phyloP scores from a whole-genome alignment of 805 yeast species.

The Starmerella bombi region DNA sequence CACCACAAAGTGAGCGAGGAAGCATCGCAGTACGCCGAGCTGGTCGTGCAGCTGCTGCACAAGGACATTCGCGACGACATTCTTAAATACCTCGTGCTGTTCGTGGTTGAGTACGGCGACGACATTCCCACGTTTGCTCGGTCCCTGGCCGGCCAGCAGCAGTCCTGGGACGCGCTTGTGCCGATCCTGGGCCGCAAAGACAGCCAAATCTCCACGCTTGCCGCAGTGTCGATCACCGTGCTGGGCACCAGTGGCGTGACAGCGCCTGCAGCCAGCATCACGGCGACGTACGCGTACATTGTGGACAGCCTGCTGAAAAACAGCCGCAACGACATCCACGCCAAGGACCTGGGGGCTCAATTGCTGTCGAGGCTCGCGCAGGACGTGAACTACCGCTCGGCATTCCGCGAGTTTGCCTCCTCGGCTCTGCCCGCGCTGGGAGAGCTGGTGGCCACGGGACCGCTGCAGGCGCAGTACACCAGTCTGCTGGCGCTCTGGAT shows the following conservation, averaged over 20 bases:
- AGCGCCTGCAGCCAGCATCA: slow-evolving; percentile 30
- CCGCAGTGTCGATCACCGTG: slow-evolving; percentile 41
- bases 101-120: slow-evolving; percentile 41
- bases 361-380: slow-evolving; percentile 48
- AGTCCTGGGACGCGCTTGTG: slow-evolving; percentile 32
- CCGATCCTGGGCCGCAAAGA: slow-evolving; percentile 42
- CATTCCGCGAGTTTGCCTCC: slow-evolving; percentile 36
- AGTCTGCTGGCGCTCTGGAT: slow-evolving; percentile 72
- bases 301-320: slow-evolving; percentile 26
- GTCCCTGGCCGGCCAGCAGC: slow-evolving; percentile 34
- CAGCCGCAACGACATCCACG: slow-evolving; percentile 31
- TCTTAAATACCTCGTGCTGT: slow-evolving; percentile 48
- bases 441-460: slow-evolving; percentile 31
- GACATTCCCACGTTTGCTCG: slow-evolving; percentile 23
- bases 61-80: slow-evolving; percentile 49
- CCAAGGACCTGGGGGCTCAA: slow-evolving; percentile 52
- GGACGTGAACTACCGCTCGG: slow-evolving; percentile 38
- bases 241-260: slow-evolving; percentile 26
- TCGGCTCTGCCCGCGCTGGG: slow-evolving; percentile 39
- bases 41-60: slow-evolving; percentile 42
- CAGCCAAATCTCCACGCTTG: slow-evolving; percentile 41
- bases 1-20: slow-evolving; percentile 28
- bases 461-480: slow-evolving; percentile 71
- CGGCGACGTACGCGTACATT: slow-evolving; percentile 25
- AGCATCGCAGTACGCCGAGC: slow-evolving; percentile 40